Evolutionary conservation across 371 early-diverging fungal species (phyloP).

Genomic region (Actinomortierella wolfii): DNA sequence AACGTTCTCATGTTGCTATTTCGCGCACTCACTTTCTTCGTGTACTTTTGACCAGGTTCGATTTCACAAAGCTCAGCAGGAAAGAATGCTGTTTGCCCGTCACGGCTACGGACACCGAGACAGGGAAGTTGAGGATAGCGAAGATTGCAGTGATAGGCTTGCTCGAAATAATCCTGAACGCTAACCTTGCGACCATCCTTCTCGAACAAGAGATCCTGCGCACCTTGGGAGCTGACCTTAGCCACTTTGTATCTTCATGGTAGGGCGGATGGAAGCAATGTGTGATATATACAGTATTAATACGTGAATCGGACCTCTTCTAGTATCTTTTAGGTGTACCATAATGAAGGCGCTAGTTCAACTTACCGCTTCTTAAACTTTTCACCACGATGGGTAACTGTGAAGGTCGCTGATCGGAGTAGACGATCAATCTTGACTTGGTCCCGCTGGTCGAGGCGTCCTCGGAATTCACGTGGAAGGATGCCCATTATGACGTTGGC

Average conservation of each 20-base stretch:
- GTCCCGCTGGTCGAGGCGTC: no score
- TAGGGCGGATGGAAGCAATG: not conserved
- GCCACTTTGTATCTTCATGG: conserved; percentile 59
- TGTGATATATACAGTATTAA: not conserved
- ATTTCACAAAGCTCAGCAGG: conserved; percentile 80
- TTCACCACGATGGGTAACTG: conserved; percentile 61
- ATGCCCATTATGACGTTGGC: conserved; percentile 19
- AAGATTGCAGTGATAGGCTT: conserved; percentile 60
- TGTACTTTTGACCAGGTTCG: conserved; percentile 65
- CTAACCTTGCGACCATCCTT: conserved; percentile 49
- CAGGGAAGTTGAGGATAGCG: conserved; percentile 74
- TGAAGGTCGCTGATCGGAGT: conserved; percentile 37
- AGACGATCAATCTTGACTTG: no score
- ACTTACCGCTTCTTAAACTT: conserved; percentile 44
- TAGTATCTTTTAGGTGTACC: no score
- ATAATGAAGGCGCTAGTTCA: no score
- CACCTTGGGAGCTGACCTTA: conserved; percentile 56
- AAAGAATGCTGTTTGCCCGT: conserved; percentile 53
- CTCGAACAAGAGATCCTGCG: conserved; percentile 62
- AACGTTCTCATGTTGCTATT: not conserved
- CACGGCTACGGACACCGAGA: conserved; percentile 53
- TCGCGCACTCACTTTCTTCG: conserved; percentile 50
- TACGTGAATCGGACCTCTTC: no score
- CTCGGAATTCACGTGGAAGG: no score
- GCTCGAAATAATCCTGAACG: conserved; percentile 66